These are phyloP conservation scores for Dittrichia graveolens DNA, from an alignment of 129 eudicot genomes.

Conservation along the genomic window DNA sequence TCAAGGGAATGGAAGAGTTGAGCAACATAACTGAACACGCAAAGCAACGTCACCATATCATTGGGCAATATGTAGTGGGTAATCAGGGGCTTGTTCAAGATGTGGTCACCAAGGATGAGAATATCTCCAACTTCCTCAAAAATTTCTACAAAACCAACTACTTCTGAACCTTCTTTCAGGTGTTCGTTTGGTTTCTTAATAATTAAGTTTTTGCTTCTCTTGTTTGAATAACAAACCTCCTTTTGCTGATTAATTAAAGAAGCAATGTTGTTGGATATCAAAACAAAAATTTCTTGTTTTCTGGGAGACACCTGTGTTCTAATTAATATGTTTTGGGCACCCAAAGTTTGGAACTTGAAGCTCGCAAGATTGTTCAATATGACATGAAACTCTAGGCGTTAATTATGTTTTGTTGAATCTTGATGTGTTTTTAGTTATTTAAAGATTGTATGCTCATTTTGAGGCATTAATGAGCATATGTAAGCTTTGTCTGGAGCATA, in stretches of 20 bases:
- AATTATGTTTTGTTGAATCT: no score
- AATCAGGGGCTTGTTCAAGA: constrained; percentile 60
- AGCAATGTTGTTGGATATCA: constrained; percentile 18
- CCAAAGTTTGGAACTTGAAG: constrained; percentile 9
- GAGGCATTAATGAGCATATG: no score
- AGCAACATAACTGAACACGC: constrained; percentile 74
- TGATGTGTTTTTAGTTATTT: no score
- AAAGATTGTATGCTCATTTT: no score
- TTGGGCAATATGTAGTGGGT: constrained; percentile 91
- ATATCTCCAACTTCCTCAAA: constrained; percentile 64
- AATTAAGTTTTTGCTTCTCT: constrained; percentile 1
- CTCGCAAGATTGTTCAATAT: not conserved
- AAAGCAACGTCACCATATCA: constrained; percentile 91
- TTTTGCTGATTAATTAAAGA: constrained; percentile 5
- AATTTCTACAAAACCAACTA: constrained; percentile 82
- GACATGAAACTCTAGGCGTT: not conserved
- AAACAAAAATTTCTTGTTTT: not conserved
- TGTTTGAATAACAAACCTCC: constrained; percentile 25
- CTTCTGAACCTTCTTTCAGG: constrained; percentile 28
- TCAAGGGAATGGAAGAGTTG: constrained; percentile 87
- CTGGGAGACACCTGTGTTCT: not conserved
- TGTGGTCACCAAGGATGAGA: constrained; percentile 59
- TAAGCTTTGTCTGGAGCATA: no score
- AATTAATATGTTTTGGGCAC: not conserved
- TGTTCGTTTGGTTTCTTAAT: not conserved